Base-by-base conservation (phyloP, 2,329 filamentous ascomycete genomes). In the Alternaria gansuensis region DNA sequence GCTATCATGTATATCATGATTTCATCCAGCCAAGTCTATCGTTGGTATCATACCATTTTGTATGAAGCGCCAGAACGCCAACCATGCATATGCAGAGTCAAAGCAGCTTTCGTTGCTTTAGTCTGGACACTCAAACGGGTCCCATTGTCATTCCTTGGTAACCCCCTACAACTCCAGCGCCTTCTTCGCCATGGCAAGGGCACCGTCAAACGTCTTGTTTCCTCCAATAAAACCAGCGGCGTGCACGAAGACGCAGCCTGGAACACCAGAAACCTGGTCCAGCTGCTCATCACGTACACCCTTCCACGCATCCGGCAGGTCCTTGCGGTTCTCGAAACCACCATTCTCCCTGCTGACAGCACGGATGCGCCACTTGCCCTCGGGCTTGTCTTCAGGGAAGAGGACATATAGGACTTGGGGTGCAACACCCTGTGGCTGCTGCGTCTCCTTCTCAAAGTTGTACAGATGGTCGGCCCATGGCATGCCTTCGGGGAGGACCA, bases 401-500 rank as follows among this genome's bases (percentile, higher is more conserved):
- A 98, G 82, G 13, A 97, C 93, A 74, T 97, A 98, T 50, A 93
- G 83, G 4, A 94, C 88, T 68, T 87, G 85, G 39, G 87, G 78
- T 0, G 81, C 80, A 61, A 61, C 77, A 72, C 54, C 71, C 65
- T 70, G 73, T 54, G 77, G 81, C 21, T 78, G 72, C 8, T 74
- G 77, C 8, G 74, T 77, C 49, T 81, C 78, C 72, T 88, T 84
- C 68, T 99, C 95, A 28, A 98, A 85, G 17, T 85, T 88, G 81
- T 97, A 98, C 17, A 99, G 84, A 78, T 99, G 95, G 73, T 98
- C 94, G 77, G 96, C 95, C 95, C 95, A 98, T 2, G 94, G 94
- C 60, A 94, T 90, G 58, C 90, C 88, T 75, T 91, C 88, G 56
- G 78, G 77, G 11, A 99, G 85, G 26, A 97, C 89, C 71, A 98